Conservation (phyloP, 176 grass and related monocot species). For the Chrysopogon serrulatus region DNA sequence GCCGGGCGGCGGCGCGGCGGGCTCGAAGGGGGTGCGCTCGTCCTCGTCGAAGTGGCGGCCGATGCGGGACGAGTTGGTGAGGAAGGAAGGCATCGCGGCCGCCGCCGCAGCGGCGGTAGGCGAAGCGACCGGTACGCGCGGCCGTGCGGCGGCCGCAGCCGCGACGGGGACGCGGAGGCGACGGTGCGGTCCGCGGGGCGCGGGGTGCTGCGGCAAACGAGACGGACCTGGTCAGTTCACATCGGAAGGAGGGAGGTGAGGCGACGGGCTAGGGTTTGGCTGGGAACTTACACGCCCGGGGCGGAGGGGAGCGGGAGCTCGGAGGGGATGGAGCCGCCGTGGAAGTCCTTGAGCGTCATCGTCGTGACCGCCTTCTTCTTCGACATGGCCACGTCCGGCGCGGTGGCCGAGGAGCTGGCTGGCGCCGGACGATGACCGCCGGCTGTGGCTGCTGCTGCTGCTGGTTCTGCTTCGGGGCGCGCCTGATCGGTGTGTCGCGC, state of each 20-base stretch:
- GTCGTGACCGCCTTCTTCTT: constrained; percentile 91
- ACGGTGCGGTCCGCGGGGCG: constrained; percentile 47
- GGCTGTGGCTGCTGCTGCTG: not conserved
- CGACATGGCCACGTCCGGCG: constrained; percentile 51
- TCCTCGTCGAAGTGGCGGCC: constrained; percentile 98
- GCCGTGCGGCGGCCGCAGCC: constrained; percentile 39
- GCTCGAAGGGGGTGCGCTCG: constrained; percentile 93
- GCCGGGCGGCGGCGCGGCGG: constrained; percentile 28
- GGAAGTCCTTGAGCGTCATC: constrained; percentile 98
- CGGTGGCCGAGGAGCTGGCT: constrained; percentile 19
- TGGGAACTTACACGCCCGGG: constrained; percentile 57
- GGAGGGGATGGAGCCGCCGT: constrained; percentile 96
- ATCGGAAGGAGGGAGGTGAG: not conserved
- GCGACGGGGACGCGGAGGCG: constrained; percentile 21
- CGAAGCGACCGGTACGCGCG: constrained; percentile 31
- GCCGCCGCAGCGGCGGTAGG: constrained; percentile 16
- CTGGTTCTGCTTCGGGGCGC: not conserved
- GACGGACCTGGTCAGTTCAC: not conserved
- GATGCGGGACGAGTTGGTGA: constrained; percentile 46
- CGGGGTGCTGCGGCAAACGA: constrained; percentile 48
- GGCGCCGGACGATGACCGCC: constrained; percentile 3
- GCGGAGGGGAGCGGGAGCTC: constrained; percentile 89
- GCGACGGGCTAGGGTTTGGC: constrained; percentile 32
- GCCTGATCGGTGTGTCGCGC: constrained; percentile 13
- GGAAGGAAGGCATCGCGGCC: constrained; percentile 41